Conservation (phyloP, 306 rosid genomes). For the Quercus aquifolioides region DNA sequence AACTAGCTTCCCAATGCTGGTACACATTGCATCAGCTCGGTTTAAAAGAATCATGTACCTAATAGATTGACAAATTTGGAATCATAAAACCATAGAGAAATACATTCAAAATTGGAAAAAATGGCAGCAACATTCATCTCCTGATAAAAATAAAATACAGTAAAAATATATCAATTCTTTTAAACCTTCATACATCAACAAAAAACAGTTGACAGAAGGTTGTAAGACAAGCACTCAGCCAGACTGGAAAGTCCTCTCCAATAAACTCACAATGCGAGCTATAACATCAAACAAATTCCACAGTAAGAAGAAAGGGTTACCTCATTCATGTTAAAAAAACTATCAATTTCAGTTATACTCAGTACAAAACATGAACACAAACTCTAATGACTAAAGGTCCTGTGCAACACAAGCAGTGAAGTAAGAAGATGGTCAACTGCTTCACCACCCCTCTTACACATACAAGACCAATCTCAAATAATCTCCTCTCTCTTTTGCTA, state of each 20-base stretch:
- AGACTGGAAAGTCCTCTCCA: background rate
- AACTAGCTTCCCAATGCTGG: conserved; percentile 34
- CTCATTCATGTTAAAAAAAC: background rate
- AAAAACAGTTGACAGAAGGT: background rate
- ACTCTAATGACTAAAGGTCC: background rate
- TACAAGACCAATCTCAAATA: background rate
- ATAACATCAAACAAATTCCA: background rate
- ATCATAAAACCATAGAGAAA: conserved; percentile 16
- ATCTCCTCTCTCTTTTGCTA: background rate
- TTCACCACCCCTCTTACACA: background rate
- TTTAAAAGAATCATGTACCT: conserved; percentile 68
- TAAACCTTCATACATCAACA: background rate
- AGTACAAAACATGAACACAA: too few species aligned
- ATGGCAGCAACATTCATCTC: background rate
- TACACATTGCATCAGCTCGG: conserved; percentile 38
- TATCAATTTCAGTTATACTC: background rate
- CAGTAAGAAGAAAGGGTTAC: background rate
- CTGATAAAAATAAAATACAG: background rate
- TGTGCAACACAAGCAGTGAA: background rate
- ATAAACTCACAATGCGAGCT: background rate
- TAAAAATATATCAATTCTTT: background rate
- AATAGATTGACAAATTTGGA: conserved; percentile 9
- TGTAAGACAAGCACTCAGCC: background rate
- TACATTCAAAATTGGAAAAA: background rate
- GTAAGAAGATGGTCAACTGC: background rate